Percentiles rank a stretch among this genome's conserved stretches.
Evolutionary conservation across 2,329 filamentous ascomycete species (phyloP).

Genomic region (Venturia oleaginea): DNA sequence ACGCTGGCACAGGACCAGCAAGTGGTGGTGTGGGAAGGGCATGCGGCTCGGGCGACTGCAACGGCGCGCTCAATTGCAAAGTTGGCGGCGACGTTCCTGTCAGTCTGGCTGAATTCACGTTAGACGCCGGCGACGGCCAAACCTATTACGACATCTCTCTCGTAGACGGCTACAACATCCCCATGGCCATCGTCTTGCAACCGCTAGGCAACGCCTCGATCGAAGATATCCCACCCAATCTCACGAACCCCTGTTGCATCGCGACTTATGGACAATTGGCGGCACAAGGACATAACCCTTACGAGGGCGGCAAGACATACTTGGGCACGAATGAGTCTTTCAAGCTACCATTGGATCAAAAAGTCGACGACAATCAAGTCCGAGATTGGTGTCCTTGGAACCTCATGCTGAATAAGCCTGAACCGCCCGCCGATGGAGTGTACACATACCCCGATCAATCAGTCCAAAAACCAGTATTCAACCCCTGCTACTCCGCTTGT

Average conservation of each 20-base stretch:
- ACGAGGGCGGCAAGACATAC: conserved; percentile 30
- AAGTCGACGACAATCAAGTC: conserved; percentile 48
- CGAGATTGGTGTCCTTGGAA: conserved; percentile 73
- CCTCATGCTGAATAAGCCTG: conserved; percentile 58
- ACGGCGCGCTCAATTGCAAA: conserved; percentile 58
- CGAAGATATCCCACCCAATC: conserved; percentile 58
- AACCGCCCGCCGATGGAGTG: conserved; percentile 62
- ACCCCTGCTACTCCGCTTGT: conserved; percentile 71
- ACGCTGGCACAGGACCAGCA: conserved; percentile 47
- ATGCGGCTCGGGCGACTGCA: conserved; percentile 70
- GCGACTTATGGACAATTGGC: conserved; percentile 55
- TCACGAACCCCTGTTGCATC: conserved; percentile 69
- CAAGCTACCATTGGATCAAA: conserved; percentile 53
- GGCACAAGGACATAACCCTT: conserved; percentile 36
- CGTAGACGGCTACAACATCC: conserved; percentile 77
- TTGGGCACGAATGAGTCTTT: conserved; percentile 56
- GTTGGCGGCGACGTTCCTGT: conserved; percentile 62
- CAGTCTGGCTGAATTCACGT: conserved; percentile 72
- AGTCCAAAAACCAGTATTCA: conserved; percentile 60
- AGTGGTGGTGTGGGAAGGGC: conserved; percentile 42
- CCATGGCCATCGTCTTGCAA: conserved; percentile 47
- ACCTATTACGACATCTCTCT: conserved; percentile 80
- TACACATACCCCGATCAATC: conserved; percentile 74
- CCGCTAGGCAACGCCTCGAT: conserved; percentile 51
- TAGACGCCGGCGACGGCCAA: conserved; percentile 57